Base-by-base conservation (phyloP, 1,284 basidiomycete genomes). In the Inonotus obliquus region DNA sequence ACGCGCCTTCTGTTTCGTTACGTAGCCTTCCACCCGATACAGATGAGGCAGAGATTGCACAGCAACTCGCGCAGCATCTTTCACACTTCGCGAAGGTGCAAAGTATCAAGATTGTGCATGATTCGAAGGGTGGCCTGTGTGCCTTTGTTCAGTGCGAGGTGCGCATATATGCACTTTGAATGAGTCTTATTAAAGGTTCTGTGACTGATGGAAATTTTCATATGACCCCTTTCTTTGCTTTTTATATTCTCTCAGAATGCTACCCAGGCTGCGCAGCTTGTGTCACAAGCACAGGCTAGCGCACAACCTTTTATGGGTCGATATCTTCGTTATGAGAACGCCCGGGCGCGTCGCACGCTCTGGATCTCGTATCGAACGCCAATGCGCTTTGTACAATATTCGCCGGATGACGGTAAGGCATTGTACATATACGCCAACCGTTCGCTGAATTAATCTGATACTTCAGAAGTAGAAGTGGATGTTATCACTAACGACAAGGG, bases 111-210 rank as follows among this genome's bases (percentile, higher is more conserved):
- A 84, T 91, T 53, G 81, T 91, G 55, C 85, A 85, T 61, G 89
- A 92, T 70, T 81, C 79, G 61, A 87, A 85, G 70, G 87, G 88
- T 47, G 84, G 87, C 27, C 81, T 85, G 39, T 91, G 89, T 68
- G 89, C 89, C 54, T 92, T 92, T 70, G 84, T 91, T 17, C 89
- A 91, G 72, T 91, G 89, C 77, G 81, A 89, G 77, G 89, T 89
- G 68, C 55, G 77, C 61, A 41, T 47, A 49, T 58, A 66, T 59
- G 67, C 61, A 65, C 60, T 51, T 59, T 66, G 61, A 63, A 29
- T 38, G 52, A n/a, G 19, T 37, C 55, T 59, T 45, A 65, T 89
- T 88, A 77, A 83, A 67, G 76, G 84, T 1, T 69, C n/a, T 23
- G 25, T 53, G 14, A 53, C 39, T 52, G 29, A 52, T 21, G 17